phyloP scores from a whole-genome alignment of 345 rosid species.

The Triadica sebifera region DNA sequence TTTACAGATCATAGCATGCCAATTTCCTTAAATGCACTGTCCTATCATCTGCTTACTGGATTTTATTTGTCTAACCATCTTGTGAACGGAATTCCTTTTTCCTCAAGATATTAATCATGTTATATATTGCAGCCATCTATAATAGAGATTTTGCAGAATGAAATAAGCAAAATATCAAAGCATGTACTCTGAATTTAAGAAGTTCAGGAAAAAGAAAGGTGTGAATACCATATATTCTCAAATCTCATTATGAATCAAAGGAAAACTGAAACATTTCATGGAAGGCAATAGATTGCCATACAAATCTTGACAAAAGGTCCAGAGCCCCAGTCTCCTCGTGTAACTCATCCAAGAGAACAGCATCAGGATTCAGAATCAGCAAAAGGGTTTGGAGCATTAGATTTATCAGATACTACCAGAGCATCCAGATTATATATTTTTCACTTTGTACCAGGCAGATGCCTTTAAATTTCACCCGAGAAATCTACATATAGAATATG shows the following conservation, averaged over 20 bases:
- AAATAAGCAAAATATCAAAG: neutral
- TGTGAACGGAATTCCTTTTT: neutral
- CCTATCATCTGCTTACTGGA: neutral
- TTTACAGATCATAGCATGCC: neutral
- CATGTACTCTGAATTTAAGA: neutral
- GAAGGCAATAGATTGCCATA: neutral
- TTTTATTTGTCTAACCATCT: neutral
- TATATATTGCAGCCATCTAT: neutral
- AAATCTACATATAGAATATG: neutral
- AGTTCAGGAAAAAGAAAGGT: neutral
- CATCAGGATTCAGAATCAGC: slow-evolving; percentile 5
- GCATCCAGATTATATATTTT: neutral
- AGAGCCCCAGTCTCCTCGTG: neutral
- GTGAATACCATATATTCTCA: neutral
- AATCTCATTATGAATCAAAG: neutral
- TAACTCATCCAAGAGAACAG: neutral
- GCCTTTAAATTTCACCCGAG: neutral
- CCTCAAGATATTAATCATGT: neutral
- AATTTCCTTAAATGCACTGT: neutral
- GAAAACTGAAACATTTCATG: slow-evolving; percentile 6
- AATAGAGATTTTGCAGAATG: neutral
- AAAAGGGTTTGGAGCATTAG: neutral
- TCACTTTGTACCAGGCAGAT: neutral
- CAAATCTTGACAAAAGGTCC: neutral
- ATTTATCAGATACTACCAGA: neutral